Evolutionary conservation across 2,329 filamentous ascomycete species (phyloP), one percentile per base, ranked within the genome.

Genomic region (Paecilomyces sp.): DNA sequence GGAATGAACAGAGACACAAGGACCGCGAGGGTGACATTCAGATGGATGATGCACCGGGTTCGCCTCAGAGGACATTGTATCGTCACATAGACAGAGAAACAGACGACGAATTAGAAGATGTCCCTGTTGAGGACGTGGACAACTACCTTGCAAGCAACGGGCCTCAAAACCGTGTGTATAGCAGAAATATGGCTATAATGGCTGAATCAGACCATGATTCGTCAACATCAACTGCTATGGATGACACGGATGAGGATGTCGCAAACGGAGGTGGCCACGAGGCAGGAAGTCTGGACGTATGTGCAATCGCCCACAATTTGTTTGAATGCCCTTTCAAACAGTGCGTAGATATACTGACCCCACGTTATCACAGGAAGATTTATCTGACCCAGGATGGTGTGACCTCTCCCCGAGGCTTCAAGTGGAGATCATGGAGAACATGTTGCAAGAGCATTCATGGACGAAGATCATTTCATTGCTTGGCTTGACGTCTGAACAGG

Each of bases 361-460:
- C 34, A 12, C 15, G 30, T 18, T 36, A 24, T 15, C 13, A 50
- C 41, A 57, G 55, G 7, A 22, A 28, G 28, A 63, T 55, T 60
- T 61, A 9, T 50, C 57, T 3, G 54, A 66, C 33, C 68, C 69
- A 9, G 47, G 64, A 56, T 77, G 75, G 75, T 57, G 54, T 22
- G 71, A 76, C 41, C 61, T 77, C 5, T 64, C 66, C 15, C 63
- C 61, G 15, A 65, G 63, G 3, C 63, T 77, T 22, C 71, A 72
- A 58, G 65, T 70, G 3, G 74, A 77, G 56, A 76, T 77, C 13
- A 59, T 70, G 18, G 61, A 67, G 11, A 76, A 75, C 55, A 64
- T 76, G 30, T 56, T 70, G 25, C 59, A 66, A 13, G 28, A 53
- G 3, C 60, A 67, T 41, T 62, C 36, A 6, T 72, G 68, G 66